Base-by-base conservation (phyloP, 1,284 basidiomycete species). In the Salmacisia buchloeana region DNA sequence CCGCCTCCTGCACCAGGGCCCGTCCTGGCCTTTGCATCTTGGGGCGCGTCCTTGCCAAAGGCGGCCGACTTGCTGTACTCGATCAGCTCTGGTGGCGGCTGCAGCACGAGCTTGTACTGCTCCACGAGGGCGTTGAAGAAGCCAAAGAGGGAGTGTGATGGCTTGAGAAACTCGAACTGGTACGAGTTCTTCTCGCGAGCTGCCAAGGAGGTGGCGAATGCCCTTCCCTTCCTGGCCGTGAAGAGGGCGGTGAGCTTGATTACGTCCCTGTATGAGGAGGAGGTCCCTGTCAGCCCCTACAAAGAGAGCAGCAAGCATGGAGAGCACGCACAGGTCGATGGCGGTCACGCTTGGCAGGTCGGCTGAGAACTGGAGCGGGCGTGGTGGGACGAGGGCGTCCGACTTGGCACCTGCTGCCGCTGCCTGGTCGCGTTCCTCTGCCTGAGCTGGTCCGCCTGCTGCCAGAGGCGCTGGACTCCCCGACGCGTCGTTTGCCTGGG, bases 111-210 rank as follows among this genome's bases (percentile, higher is more conserved):
- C 61, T 88, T 87, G 82, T 98, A 98, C 80, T 96, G 93, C 77
- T 97, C 93, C 66, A 97, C 92, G 80, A 97, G 87, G 23, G 90
- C 87, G 81, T 98, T 97, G 84, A 97, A 99, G 82, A 91, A 94
- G 59, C 89, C 88, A 76, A 94, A 98, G 35, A 98, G 86, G 15
- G 94, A 97, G 80, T 97, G 94, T 0, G 88, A 91, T 2, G 94
- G 96, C 52, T 92, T 86, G 59, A 99, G 84, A 80, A 99, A 99
- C 80, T 97, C 96, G 77, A 98, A 99, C 76, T 98, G 94, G 79
- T 92, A 96, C 81, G 97, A 98, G 38, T 91, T 86, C 18, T 89
- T 89, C 82, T 99, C 96, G 58, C 88, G 86, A n/a, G 86, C 84
- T 3, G 91, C 91, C 29, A 99, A 86, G 7, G 88, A 85, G 4